A percentile compares a stretch with the other conserved stretches of the same genome.
Conservation (phyloP, 2,329 filamentous ascomycete species). For the Scedosporium boydii region DNA sequence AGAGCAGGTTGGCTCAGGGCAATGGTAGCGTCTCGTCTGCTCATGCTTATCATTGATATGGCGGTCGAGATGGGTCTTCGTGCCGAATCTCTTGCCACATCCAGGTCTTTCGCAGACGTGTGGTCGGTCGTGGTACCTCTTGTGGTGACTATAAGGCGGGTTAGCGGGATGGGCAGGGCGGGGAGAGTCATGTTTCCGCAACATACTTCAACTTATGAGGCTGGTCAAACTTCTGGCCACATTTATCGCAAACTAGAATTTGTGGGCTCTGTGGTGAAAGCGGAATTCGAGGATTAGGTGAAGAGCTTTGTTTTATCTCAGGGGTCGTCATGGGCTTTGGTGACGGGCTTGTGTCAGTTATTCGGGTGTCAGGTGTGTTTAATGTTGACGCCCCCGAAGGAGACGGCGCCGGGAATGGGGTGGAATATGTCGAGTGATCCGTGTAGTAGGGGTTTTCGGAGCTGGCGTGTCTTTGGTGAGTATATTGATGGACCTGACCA, state of each 20-base stretch:
- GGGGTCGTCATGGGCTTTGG: slow-evolving; percentile 27
- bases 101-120: slow-evolving; percentile 44
- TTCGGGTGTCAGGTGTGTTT: slow-evolving; percentile 37
- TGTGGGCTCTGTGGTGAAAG: slow-evolving; percentile 7
- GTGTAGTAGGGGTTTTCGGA: slow-evolving; percentile 12
- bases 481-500: slow-evolving; percentile 10
- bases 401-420: slow-evolving; percentile 27
- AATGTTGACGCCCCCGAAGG: slow-evolving; percentile 31
- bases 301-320: slow-evolving; percentile 26
- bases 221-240: slow-evolving; percentile 41
- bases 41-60: slow-evolving; percentile 54
- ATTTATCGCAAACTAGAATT: slow-evolving; percentile 29
- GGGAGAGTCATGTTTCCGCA: background rate
- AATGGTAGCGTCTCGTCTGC: slow-evolving; percentile 51
- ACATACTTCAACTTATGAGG: slow-evolving; percentile 50
- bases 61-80: slow-evolving; percentile 51
- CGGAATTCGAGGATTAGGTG: slow-evolving; percentile 16
- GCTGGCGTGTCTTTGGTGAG: slow-evolving; percentile 9
- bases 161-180: slow-evolving; percentile 11
- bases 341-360: slow-evolving; percentile 29
- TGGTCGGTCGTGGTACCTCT: slow-evolving; percentile 50
- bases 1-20: slow-evolving; percentile 41
- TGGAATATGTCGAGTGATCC: slow-evolving; percentile 31
- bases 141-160: slow-evolving; percentile 38
- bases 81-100: slow-evolving; percentile 49